Base-by-base conservation (phyloP, 257 asterid species). In the Nyctanthes arbortristis region DNA sequence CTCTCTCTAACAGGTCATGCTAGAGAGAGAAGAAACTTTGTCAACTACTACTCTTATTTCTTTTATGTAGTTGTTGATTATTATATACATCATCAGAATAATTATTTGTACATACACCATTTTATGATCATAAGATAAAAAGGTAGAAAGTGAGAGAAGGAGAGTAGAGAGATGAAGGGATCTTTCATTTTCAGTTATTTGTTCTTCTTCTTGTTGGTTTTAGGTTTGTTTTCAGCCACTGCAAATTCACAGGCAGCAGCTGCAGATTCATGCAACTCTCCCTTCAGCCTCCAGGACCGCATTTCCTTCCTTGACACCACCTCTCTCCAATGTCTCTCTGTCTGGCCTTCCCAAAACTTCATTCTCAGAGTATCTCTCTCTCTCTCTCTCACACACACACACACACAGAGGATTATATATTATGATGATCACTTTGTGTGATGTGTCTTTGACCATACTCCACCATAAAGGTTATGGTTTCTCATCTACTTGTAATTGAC, bases 281-380 rank as follows among this genome's bases (percentile, higher is more conserved):
- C 78, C 45, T 80, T 85, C 77, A 68, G 56, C 45, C 77, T 80
- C 69, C 67, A 57, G 66, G 22, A 0, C 6, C 37, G 71, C 16
- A 65, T 84, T 32, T 87, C 88, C 27, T 93, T n/a, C n/a, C n/a
- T 93, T 33, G 84, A 84, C 33, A 61, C 93, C 1, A 4, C 88
- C 62, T 77, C 92, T 32, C 86, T 90, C 74, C 73, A 55, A 4
- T 93, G 98, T 73, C 78, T 79, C 61, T 2, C 79, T 2, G 96
- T 83, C 0, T 93, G 98, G 98, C 7, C 8, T 54, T 35, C 86
- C 13, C 82, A 93, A 49, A 65, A 77, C 75, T 90, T 78, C 86
- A 75, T 84, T 67, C 96, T 93, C 81, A 72, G 98, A 71, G 98
- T 93, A 88, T 82, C 84, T 77, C 29, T 13, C 58, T 20, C 30